Conservation (phyloP, 371 early-diverging fungal genomes). For the Circinella umbellata region DNA sequence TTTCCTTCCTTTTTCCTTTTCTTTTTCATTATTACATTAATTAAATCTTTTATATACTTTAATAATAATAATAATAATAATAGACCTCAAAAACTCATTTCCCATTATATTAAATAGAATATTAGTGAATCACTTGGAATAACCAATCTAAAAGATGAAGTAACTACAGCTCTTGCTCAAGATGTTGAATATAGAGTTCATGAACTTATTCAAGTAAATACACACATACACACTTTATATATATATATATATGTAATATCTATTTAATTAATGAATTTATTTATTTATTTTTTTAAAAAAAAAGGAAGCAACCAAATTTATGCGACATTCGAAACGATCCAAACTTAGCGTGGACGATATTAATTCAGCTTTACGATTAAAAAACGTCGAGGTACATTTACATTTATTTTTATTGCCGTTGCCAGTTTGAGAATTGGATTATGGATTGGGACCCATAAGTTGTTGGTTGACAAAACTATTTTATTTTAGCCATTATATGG, state of each 20-base stretch:
- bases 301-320: constrained; percentile 96
- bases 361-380: constrained; percentile 93
- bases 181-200: constrained; percentile 98
- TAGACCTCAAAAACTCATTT: too few species aligned
- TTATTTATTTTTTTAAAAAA: constrained; percentile 28
- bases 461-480: too few species aligned
- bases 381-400: constrained; percentile 91
- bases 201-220: constrained; percentile 88
- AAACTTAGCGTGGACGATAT: constrained; percentile 93
- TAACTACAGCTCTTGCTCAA: constrained; percentile 86
- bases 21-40: too few species aligned
- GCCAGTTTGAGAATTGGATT: too few species aligned
- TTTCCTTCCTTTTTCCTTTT: too few species aligned
- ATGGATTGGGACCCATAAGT: too few species aligned
- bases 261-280: neutral
- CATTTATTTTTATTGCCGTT: too few species aligned
- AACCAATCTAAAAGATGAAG: constrained; percentile 91
- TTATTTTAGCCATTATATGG: constrained; percentile 98
- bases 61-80: too few species aligned
- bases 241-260: neutral
- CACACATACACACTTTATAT: neutral
- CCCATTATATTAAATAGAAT: constrained; percentile 45
- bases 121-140: constrained; percentile 94
- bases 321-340: constrained; percentile 94
- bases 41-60: too few species aligned